A percentile compares a stretch with the other conserved stretches of the same genome.
phyloP scores from a whole-genome alignment of 805 yeast species.

The Komagataella mondaviorum region DNA sequence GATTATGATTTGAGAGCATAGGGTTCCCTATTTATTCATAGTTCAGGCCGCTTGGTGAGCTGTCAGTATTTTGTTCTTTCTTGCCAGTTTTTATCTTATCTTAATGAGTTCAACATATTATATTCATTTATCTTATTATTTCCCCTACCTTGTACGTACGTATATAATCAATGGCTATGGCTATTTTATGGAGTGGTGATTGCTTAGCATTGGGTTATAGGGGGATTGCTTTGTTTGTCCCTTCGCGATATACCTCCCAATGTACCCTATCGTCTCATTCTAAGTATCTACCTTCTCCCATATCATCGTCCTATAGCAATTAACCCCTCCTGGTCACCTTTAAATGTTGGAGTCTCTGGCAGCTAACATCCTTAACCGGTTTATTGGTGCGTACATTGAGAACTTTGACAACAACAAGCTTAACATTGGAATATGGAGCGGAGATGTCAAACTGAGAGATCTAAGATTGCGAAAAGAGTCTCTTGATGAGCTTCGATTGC shows the following conservation, averaged over 20 bases:
- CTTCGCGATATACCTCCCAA: not conserved
- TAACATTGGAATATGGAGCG: constrained; percentile 95
- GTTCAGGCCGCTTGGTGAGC: not conserved
- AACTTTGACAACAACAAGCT: constrained; percentile 92
- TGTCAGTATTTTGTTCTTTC: not conserved
- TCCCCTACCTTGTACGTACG: not conserved
- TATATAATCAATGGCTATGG: not conserved
- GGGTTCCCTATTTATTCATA: not conserved
- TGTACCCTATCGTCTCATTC: not conserved
- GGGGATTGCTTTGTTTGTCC: not conserved
- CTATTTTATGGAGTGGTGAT: not conserved
- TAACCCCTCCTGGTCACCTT: not conserved
- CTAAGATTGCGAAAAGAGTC: constrained; percentile 79
- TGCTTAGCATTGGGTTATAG: not conserved
- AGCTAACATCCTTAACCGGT: constrained; percentile 46
- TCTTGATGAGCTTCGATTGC: constrained; percentile 72
- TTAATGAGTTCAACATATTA: not conserved
- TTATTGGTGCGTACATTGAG: constrained; percentile 70
- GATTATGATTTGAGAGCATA: not conserved
- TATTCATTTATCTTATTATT: not conserved
- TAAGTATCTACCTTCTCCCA: not conserved
- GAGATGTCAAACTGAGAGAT: constrained; percentile 80
- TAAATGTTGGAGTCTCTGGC: constrained; percentile 54
- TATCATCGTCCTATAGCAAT: not conserved
- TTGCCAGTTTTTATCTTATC: not conserved